Conservation (phyloP, 805 yeast genomes). For the Clavispora asparagi region DNA sequence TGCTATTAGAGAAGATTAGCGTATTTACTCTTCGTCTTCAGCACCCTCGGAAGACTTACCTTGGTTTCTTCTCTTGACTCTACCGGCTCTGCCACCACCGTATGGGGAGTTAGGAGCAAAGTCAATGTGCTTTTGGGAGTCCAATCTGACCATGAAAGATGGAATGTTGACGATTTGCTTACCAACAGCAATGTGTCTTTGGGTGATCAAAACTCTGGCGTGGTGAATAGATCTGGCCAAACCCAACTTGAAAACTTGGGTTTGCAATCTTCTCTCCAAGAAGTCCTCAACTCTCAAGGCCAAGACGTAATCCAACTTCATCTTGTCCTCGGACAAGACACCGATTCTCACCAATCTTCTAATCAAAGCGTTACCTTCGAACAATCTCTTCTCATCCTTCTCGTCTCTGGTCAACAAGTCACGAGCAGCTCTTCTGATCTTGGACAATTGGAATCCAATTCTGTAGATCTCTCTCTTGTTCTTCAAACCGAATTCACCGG, state of each 20-base stretch:
- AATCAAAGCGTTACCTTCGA: conserved; percentile 99
- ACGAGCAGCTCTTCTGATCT: conserved; percentile 99
- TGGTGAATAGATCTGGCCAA: conserved; percentile 99
- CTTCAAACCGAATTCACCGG: conserved; percentile 99
- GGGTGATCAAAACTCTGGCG: conserved; percentile 97
- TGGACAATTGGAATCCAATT: conserved; percentile 98
- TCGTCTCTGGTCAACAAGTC: conserved; percentile 99
- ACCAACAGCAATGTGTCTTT: conserved; percentile 99
- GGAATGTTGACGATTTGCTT: conserved; percentile 98
- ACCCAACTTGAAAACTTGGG: conserved; percentile 99
- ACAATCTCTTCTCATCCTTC: conserved; percentile 99
- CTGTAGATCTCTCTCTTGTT: conserved; percentile 99
- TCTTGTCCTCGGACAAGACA: conserved; percentile 98
- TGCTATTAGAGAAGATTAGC: conserved; percentile 12
- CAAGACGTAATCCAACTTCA: conserved; percentile 99
- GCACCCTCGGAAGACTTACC: conserved; percentile 46
- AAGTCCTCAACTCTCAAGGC: conserved; percentile 98
- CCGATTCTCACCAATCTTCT: conserved; percentile 99
- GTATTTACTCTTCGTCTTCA: conserved; percentile 65
- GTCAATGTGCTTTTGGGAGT: conserved; percentile 99
- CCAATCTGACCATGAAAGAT: conserved; percentile 99
- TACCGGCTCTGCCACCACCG: conserved; percentile 99
- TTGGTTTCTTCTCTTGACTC: conserved; percentile 95
- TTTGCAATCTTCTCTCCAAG: conserved; percentile 99
- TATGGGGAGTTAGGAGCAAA: conserved; percentile 98